Evolutionary conservation across 2,329 filamentous ascomycete genomes (phyloP), one percentile per base, ranked within the genome.

Genomic region (Apiospora arundinis): DNA sequence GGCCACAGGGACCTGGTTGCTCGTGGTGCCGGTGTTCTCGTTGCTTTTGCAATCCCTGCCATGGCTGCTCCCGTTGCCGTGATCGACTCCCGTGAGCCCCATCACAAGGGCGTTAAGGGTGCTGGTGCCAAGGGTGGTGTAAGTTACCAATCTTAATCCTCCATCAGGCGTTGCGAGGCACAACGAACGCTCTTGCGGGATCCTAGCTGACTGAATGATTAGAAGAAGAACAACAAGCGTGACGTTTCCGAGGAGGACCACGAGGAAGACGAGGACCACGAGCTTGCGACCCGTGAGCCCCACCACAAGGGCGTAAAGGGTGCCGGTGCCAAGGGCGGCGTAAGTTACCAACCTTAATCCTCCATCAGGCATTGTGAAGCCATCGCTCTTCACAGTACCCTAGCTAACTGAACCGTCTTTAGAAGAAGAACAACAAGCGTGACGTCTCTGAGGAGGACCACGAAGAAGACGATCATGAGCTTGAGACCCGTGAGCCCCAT

Each of bases 1-100:
- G 63, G 69, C 28, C 69, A 72, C 45, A 74, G 74, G 28, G 74
- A 72, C 66, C 72, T 80, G 40, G 71, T 77, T 48, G 70, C 65
- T 42, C 75, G 73, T 49, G 69, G 74, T 69, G 71, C 75, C 72
- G 78, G 78, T 18, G 73, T 77, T 28, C 70, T 80, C 40, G 68
- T 80, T 4, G 78, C 77, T 52, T 74, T 80, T 49, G 76, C 76
- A 48, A 75, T 72, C 52, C 76, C 79, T 1, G 77, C 72, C 21
- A 71, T 73, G 46, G 69, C 72, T 67, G 65, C 72, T 37, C 73
- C 71, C 14, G 44, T 69, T 9, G 45, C 28, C 46, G 28, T 60
- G 9, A 48, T 71, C 11, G 48, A 70, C 69, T 44, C 69, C 21
- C 52, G 67, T 11, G 71, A 71, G 70, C 72, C 72, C 12, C 70